A percentile compares a stretch with the other conserved stretches of the same genome.
Evolutionary conservation across 1,139 yeast genomes (phyloP).

Genomic region (Blastobotrys niveus): DNA sequence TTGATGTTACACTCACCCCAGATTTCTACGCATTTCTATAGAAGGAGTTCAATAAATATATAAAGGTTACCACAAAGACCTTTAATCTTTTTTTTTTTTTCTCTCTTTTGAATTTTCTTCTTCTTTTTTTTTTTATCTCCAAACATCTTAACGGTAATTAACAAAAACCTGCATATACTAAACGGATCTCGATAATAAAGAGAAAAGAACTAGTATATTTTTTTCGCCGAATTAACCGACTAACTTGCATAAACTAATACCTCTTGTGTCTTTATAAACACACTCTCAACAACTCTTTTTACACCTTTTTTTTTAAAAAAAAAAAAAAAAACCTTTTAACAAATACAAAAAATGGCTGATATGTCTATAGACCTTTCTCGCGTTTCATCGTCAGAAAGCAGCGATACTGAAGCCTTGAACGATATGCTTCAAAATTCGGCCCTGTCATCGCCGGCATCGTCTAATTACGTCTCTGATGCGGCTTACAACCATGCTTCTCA

Average conservation of each 20-base stretch:
- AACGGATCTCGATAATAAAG: neutral
- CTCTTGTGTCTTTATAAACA: neutral
- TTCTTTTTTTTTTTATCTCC: neutral
- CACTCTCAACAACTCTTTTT: neutral
- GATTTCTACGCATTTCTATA: too few species aligned
- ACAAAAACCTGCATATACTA: neutral
- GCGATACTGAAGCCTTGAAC: conserved; percentile 13
- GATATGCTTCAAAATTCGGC: conserved; percentile 17
- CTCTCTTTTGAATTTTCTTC: neutral
- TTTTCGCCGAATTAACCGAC: conserved; percentile 7
- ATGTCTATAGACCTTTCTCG: conserved; percentile 14
- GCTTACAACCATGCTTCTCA: conserved; percentile 7
- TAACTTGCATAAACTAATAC: neutral
- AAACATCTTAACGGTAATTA: neutral
- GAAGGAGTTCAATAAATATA: too few species aligned
- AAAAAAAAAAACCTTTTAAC: too few species aligned
- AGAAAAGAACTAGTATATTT: neutral
- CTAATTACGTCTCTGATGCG: conserved; percentile 12
- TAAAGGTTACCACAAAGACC: neutral
- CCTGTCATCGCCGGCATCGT: conserved; percentile 15
- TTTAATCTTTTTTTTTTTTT: neutral
- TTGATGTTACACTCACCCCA: too few species aligned
- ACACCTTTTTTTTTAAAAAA: neutral
- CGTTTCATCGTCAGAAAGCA: conserved; percentile 15
- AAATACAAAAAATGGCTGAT: conserved; percentile 11